Evolutionary conservation across 2,329 filamentous ascomycete genomes (phyloP).

Genomic region (Aureobasidium namibiae): DNA sequence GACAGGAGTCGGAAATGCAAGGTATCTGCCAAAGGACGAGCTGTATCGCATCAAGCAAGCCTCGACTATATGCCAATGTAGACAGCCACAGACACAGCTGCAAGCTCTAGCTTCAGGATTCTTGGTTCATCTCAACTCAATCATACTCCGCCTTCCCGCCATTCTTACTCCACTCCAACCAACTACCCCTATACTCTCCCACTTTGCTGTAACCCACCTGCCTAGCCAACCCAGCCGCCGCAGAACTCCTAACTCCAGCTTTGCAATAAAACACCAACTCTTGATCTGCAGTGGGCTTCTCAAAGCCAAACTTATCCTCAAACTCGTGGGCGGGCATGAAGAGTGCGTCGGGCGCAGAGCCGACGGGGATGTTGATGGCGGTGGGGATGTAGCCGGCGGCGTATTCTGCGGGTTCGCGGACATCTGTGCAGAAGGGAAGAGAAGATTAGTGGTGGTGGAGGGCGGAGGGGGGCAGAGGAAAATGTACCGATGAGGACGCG

Average conservation of each 20-base stretch:
- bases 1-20: too few relatives aligned
- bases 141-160: conserved; percentile 46
- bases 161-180: conserved; percentile 72
- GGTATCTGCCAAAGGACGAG: background rate
- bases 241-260: conserved; percentile 72
- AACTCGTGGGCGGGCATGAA: conserved; percentile 73
- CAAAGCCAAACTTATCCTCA: conserved; percentile 70
- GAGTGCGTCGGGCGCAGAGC: conserved; percentile 67
- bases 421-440: conserved; percentile 37
- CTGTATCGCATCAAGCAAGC: background rate
- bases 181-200: conserved; percentile 66
- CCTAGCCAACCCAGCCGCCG: conserved; percentile 68
- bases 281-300: conserved; percentile 51
- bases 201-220: conserved; percentile 67
- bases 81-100: background rate
- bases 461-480: background rate
- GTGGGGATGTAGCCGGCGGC: conserved; percentile 63
- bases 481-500: conserved; percentile 24
- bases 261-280: conserved; percentile 84
- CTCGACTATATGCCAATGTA: background rate
- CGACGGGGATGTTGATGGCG: conserved; percentile 75
- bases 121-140: background rate
- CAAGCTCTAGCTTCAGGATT: too few relatives aligned
- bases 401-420: conserved; percentile 65
- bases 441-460: background rate